Conservation (phyloP, 805 yeast species). For the Wickerhamiella kurtzmanii region DNA sequence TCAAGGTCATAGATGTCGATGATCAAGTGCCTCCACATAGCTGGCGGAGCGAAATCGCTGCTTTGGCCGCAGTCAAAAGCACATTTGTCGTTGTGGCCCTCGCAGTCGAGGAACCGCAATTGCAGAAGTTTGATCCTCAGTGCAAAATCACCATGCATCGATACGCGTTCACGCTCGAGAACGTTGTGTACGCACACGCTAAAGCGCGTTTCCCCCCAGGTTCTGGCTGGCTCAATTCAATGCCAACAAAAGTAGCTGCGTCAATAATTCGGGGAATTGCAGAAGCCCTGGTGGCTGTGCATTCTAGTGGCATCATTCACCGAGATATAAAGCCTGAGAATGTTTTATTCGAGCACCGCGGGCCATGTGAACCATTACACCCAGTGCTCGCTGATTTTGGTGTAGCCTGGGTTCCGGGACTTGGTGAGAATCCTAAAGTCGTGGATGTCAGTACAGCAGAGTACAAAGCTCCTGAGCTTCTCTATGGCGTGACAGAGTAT, state of each 20-base stretch:
- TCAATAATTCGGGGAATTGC: conserved; percentile 14
- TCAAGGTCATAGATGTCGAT: conserved; percentile 37
- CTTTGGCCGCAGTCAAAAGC: conserved; percentile 23
- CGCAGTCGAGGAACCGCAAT: conserved; percentile 15
- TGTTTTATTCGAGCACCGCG: conserved; percentile 39
- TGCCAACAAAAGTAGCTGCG: conserved; percentile 27
- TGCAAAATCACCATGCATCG: conserved; percentile 31
- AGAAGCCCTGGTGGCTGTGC: conserved; percentile 17
- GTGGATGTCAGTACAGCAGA: conserved; percentile 49
- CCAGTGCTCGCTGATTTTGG: conserved; percentile 52
- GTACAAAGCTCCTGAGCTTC: conserved; percentile 63
- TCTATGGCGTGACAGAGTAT: conserved; percentile 47
- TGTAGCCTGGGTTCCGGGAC: conserved; percentile 33
- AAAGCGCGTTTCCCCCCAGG: conserved; percentile 25
- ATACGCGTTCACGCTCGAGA: conserved; percentile 27
- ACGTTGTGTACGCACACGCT: conserved; percentile 25
- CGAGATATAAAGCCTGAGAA: conserved; percentile 58
- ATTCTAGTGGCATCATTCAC: conserved; percentile 24
- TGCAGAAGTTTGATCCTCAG: conserved; percentile 14
- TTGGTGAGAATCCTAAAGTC: conserved; percentile 25
- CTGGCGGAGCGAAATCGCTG: conserved; percentile 33
- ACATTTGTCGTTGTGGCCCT: conserved; percentile 18
- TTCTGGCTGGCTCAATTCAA: conserved; percentile 25
- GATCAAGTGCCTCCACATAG: conserved; percentile 43
- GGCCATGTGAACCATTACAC: conserved; percentile 9